Percentiles rank a stretch among this genome's conserved stretches.
Conservation (phyloP, 2,329 filamentous ascomycete species). For the Bipolaris gigantea region DNA sequence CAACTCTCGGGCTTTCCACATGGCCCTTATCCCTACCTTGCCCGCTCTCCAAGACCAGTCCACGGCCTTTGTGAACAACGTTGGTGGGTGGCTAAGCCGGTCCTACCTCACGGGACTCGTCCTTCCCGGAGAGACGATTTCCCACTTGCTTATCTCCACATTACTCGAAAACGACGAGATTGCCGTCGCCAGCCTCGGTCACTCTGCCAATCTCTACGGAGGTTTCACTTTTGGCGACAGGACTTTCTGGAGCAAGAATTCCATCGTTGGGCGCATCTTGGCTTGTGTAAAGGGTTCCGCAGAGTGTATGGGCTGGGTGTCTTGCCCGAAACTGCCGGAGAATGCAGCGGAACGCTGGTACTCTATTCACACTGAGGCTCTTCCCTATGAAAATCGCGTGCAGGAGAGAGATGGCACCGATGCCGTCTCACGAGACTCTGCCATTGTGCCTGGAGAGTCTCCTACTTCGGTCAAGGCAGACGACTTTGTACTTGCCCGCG, state of each 20-base stretch:
- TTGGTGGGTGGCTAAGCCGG: constrained; percentile 59
- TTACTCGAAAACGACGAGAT: constrained; percentile 58
- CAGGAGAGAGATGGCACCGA: constrained; percentile 45
- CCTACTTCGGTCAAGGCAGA: constrained; percentile 27
- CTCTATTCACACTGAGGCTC: constrained; percentile 47
- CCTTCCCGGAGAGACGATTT: constrained; percentile 57
- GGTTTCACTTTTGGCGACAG: constrained; percentile 56
- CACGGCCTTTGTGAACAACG: constrained; percentile 27
- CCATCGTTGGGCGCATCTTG: constrained; percentile 58
- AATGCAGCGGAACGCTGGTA: constrained; percentile 54
- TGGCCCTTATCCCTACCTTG: constrained; percentile 34
- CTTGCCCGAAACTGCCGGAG: constrained; percentile 46
- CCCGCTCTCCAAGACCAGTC: constrained; percentile 15
- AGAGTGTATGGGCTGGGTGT: constrained; percentile 61
- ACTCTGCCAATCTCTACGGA: constrained; percentile 56
- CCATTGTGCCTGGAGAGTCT: constrained; percentile 34
- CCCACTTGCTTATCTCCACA: constrained; percentile 59
- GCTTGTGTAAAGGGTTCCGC: constrained; percentile 49
- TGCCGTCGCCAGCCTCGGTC: constrained; percentile 53
- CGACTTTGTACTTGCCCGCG: constrained; percentile 46
- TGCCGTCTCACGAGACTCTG: constrained; percentile 40
- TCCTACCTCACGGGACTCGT: constrained; percentile 59
- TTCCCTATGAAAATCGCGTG: constrained; percentile 35
- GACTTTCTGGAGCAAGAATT: constrained; percentile 62
- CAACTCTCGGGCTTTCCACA: constrained; percentile 34